Evolutionary conservation across 2,329 filamentous ascomycete species (phyloP).

Genomic region (Sporothrix inflata): DNA sequence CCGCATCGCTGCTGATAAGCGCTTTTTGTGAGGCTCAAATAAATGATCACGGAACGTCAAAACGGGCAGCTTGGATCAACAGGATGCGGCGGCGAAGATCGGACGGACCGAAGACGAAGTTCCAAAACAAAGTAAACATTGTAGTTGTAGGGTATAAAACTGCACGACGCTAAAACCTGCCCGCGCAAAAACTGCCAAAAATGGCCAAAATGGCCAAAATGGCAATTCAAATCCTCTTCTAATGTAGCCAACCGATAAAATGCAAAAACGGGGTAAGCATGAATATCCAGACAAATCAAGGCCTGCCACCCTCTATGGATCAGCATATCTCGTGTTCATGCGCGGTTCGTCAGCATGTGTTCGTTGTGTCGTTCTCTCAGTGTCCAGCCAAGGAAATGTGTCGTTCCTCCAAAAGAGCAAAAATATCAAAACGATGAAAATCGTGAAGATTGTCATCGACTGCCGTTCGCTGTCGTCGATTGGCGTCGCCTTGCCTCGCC

Average conservation of each 20-base stretch:
- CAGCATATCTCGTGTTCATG: no score
- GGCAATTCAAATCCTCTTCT: not conserved
- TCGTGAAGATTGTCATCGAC: no score
- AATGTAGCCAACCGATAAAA: not conserved
- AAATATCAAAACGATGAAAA: no score
- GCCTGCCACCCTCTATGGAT: no score
- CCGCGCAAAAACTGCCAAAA: not conserved
- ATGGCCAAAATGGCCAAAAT: not conserved
- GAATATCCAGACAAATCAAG: not conserved
- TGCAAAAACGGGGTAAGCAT: not conserved
- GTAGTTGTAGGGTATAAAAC: not conserved
- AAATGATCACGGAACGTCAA: not conserved
- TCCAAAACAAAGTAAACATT: not conserved
- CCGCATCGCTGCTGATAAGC: no score
- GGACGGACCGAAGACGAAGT: not conserved
- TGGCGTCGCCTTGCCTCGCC: no score
- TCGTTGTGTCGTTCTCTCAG: no score
- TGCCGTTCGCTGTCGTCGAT: no score
- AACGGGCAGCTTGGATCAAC: no score
- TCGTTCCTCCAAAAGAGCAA: no score
- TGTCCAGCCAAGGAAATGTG: no score
- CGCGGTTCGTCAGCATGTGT: no score
- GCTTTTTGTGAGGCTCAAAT: not conserved
- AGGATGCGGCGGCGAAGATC: not conserved
- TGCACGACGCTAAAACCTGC: not conserved